phyloP scores from a whole-genome alignment of 129 eudicot genomes.

The Flaveria sonorensis region DNA sequence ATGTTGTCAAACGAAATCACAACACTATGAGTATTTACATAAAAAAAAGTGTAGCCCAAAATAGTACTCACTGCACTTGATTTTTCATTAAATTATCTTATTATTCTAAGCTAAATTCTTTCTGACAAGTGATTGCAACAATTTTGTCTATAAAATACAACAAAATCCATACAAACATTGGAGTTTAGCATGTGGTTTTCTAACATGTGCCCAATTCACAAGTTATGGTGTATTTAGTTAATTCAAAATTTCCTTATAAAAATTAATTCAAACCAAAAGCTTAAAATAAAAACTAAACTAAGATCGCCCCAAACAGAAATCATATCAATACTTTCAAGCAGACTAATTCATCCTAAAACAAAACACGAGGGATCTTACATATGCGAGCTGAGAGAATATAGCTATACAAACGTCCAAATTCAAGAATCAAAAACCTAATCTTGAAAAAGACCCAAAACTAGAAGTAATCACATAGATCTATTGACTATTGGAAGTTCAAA shows the following conservation, averaged over 20 bases:
- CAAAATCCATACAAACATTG: too few relatives aligned
- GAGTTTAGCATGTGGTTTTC: too few relatives aligned
- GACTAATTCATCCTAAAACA: background rate
- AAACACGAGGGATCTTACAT: slow-evolving; percentile 7
- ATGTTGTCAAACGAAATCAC: background rate
- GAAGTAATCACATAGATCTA: slow-evolving; percentile 20
- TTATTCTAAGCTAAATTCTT: background rate
- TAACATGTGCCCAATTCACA: background rate
- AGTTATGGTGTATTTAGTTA: background rate
- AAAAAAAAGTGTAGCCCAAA: background rate
- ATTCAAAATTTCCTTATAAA: background rate
- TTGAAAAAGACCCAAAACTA: background rate
- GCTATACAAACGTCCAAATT: slow-evolving; percentile 9
- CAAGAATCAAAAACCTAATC: slow-evolving; percentile 5
- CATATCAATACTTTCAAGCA: slow-evolving; percentile 10
- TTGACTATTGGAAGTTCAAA: background rate
- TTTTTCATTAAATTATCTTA: background rate
- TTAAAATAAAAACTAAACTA: slow-evolving; percentile 1
- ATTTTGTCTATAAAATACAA: background rate
- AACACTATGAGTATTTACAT: background rate
- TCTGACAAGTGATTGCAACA: background rate
- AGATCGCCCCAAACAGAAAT: slow-evolving; percentile 18
- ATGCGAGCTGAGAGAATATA: background rate
- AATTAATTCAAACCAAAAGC: background rate
- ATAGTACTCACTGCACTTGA: background rate